Percentiles rank a stretch among this genome's conserved stretches.
These are phyloP conservation scores for Echeveria elegans DNA, from an alignment of 164 flowering plant genomes.

Conservation along the genomic window DNA sequence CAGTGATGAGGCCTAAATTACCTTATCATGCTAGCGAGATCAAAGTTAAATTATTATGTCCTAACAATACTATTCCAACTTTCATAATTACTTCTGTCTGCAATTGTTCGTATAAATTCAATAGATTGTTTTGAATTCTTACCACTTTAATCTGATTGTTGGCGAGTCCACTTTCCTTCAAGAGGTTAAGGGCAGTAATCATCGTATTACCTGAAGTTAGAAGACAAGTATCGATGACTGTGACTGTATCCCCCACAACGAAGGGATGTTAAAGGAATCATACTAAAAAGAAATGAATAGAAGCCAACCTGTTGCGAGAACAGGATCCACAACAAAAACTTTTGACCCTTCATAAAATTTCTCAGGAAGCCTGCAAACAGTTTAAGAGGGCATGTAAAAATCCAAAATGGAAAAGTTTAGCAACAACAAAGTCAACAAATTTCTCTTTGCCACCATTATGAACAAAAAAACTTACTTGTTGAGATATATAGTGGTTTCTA, in stretches of 20 bases:
- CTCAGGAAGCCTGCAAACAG: conserved; percentile 59
- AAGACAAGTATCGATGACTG: background rate
- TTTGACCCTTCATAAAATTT: conserved; percentile 70
- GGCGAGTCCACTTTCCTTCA: conserved; percentile 66
- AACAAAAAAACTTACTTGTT: conserved; percentile 61
- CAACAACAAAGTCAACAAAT: background rate
- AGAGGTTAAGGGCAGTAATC: conserved; percentile 59
- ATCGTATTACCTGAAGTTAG: conserved; percentile 78
- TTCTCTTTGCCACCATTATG: background rate
- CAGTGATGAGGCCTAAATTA: no score
- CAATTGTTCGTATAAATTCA: background rate
- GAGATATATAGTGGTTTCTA: conserved; percentile 68
- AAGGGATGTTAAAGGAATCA: background rate
- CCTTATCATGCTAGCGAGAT: background rate
- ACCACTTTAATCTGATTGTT: conserved; percentile 91
- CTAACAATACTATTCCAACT: background rate
- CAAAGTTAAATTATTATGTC: background rate
- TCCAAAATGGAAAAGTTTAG: background rate
- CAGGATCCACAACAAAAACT: conserved; percentile 86
- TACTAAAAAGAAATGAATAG: background rate
- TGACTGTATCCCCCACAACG: background rate
- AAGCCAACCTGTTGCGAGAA: conserved; percentile 98
- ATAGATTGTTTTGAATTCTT: conserved; percentile 9
- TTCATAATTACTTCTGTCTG: background rate
- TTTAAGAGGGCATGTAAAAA: background rate